Conservation (phyloP, 441 rosid genomes). For the Dalechampia spathulata region DNA sequence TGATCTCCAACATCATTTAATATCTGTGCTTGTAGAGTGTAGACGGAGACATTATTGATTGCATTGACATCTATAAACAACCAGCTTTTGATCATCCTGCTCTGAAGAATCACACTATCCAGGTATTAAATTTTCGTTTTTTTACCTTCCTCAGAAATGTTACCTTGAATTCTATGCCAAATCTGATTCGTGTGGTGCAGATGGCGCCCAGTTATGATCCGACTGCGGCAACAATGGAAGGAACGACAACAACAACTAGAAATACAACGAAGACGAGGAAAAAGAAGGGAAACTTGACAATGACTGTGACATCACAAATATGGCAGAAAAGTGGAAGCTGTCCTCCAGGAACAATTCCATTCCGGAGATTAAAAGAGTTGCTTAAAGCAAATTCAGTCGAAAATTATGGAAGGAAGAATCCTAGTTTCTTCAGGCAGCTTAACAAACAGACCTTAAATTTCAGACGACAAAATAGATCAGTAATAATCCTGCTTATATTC, state of each 20-base stretch:
- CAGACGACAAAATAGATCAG: conserved; percentile 21
- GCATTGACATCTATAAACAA: conserved; percentile 39
- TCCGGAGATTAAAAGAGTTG: conserved; percentile 21
- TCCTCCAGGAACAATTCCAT: conserved; percentile 43
- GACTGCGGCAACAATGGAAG: conserved; percentile 4
- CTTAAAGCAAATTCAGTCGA: conserved; percentile 19
- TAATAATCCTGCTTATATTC: no score
- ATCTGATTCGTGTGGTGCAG: conserved; percentile 16
- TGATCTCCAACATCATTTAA: neutral
- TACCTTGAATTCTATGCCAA: neutral
- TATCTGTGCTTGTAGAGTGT: conserved; percentile 27
- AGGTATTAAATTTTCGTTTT: conserved; percentile 16
- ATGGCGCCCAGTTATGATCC: conserved; percentile 33
- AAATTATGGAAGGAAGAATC: conserved; percentile 27
- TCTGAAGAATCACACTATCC: conserved; percentile 32
- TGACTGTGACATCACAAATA: conserved; percentile 21
- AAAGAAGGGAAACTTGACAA: conserved; percentile 13
- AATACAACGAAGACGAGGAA: conserved; percentile 1
- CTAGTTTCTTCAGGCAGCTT: conserved; percentile 9
- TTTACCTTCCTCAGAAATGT: neutral
- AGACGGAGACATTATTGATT: conserved; percentile 38
- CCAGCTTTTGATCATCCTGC: conserved; percentile 38
- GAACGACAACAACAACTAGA: neutral
- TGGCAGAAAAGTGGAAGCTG: conserved; percentile 53
- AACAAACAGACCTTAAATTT: conserved; percentile 8